These are phyloP conservation scores for Eimeria sp. DNA, from an alignment of 169 alveolate genomes.

Conservation along the genomic window DNA sequence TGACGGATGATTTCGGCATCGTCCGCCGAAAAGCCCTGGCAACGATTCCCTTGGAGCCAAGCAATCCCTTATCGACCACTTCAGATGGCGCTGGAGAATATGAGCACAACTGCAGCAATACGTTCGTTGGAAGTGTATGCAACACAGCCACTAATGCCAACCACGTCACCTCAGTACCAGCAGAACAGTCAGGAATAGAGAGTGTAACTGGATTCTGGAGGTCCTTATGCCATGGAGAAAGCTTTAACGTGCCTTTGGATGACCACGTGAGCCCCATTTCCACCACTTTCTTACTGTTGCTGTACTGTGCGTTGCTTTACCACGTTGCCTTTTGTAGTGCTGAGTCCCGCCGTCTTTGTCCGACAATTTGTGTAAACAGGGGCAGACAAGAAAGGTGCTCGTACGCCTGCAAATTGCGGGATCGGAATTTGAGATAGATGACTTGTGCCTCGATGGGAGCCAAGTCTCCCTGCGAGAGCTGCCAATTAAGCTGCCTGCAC, in stretches of 20 bases:
- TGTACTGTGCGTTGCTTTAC: background rate
- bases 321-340: background rate
- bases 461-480: conserved; percentile 48
- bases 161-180: background rate
- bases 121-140: background rate
- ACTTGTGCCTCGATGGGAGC: conserved; percentile 40
- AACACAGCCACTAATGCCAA: background rate
- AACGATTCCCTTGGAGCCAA: background rate
- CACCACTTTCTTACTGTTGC: background rate
- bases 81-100: background rate
- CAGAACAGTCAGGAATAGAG: background rate
- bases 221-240: conserved; percentile 36
- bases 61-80: background rate
- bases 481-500: conserved; percentile 42
- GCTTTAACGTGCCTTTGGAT: conserved; percentile 53
- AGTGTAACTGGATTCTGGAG: conserved; percentile 15
- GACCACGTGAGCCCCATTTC: conserved; percentile 49
- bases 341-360: background rate
- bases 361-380: conserved; percentile 20
- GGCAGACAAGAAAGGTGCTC: conserved; percentile 61
- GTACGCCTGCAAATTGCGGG: conserved; percentile 67
- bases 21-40: conserved; percentile 35
- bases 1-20: conserved; percentile 37
- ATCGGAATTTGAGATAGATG: conserved; percentile 56
- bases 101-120: background rate